Percentiles rank a stretch among this genome's conserved stretches.
phyloP scores from a whole-genome alignment of 352 stramenopile species.

The Phytopythium mirpurense region DNA sequence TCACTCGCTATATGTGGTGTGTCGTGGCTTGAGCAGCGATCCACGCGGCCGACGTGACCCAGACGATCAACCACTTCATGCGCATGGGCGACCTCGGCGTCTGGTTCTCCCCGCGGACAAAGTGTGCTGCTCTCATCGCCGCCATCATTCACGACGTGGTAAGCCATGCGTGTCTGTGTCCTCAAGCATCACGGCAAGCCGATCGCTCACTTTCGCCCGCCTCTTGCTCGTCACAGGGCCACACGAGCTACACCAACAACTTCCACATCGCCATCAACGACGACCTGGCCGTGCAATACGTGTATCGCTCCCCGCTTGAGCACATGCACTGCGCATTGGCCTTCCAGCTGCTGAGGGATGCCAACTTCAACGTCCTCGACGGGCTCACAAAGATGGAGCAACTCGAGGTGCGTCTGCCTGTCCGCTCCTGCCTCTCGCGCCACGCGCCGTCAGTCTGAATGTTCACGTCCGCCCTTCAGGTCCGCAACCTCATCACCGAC shows the following conservation, averaged over 20 bases:
- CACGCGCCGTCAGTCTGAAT: not conserved
- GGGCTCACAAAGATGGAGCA: constrained; percentile 71
- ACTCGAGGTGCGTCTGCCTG: constrained; percentile 39
- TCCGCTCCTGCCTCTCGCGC: not conserved
- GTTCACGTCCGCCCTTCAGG: constrained; percentile 16
- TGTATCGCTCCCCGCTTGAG: constrained; percentile 81
- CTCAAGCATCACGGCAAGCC: too few species aligned
- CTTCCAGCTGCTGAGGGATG: constrained; percentile 70
- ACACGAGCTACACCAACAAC: constrained; percentile 86
- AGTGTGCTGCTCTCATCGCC: constrained; percentile 67
- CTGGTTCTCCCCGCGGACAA: constrained; percentile 51
- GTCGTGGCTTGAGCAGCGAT: too few species aligned
- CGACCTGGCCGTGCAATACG: constrained; percentile 74
- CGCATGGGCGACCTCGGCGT: constrained; percentile 40
- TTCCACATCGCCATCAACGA: constrained; percentile 84
- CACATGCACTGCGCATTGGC: constrained; percentile 84
- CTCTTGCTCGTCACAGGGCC: constrained; percentile 32
- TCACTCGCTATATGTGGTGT: not conserved
- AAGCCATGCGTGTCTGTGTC: too few species aligned
- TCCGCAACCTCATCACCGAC: constrained; percentile 74
- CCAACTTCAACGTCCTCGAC: constrained; percentile 67
- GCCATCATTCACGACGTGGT: constrained; percentile 84
- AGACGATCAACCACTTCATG: constrained; percentile 74
- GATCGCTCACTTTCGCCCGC: constrained; percentile 6
- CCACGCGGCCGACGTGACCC: constrained; percentile 79